A percentile compares a stretch with the other conserved stretches of the same genome.
phyloP scores from a whole-genome alignment of 805 yeast species.

The Starmera amethionina region DNA sequence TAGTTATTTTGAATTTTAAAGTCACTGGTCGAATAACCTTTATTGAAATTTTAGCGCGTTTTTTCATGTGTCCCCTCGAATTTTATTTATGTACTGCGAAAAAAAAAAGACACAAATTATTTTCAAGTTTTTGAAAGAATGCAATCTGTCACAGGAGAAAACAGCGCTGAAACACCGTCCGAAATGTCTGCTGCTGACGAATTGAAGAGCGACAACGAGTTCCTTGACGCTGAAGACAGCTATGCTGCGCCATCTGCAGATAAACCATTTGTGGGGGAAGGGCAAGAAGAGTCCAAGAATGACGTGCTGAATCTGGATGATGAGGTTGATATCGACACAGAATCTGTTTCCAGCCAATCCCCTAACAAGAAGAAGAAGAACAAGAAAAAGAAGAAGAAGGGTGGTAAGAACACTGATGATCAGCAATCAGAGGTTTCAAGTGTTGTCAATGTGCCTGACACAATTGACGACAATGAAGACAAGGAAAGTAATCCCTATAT shows the following conservation, averaged over 20 bases:
- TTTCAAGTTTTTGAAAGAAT: background rate
- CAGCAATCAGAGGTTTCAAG: background rate
- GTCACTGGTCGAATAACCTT: too few relatives aligned
- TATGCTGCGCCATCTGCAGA: background rate
- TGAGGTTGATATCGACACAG: constrained; percentile 1
- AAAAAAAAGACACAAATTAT: too few relatives aligned
- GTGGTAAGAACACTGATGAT: background rate
- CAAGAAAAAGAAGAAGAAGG: constrained; percentile 5
- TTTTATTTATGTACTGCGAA: too few relatives aligned
- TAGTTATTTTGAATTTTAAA: too few relatives aligned
- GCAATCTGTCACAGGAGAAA: background rate
- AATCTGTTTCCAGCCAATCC: background rate
- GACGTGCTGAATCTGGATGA: background rate
- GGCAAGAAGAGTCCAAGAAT: background rate
- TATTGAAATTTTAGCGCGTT: too few relatives aligned
- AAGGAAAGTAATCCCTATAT: background rate
- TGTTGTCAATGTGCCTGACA: background rate
- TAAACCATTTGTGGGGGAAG: background rate
- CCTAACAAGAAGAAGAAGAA: constrained; percentile 5
- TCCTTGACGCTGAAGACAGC: constrained; percentile 9
- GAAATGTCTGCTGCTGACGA: background rate
- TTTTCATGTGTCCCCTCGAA: too few relatives aligned
- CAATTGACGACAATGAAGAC: background rate
- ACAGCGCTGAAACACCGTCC: background rate
- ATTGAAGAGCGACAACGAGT: constrained; percentile 4